Conservation (phyloP, 257 asterid species). For the Rhazya stricta region DNA sequence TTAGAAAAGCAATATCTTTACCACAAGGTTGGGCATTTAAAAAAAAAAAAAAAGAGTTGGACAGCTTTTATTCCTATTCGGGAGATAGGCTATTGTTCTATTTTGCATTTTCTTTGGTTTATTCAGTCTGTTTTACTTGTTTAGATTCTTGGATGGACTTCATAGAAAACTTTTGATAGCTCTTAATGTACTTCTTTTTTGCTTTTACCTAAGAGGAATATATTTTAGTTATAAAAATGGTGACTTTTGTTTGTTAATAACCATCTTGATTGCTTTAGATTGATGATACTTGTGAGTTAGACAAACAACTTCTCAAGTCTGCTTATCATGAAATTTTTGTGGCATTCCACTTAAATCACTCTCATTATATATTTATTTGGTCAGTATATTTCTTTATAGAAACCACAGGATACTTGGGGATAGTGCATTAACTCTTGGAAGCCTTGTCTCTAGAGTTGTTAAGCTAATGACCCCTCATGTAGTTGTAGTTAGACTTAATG, state of each 20-base stretch:
- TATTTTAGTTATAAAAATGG: not conserved
- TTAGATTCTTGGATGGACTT: not conserved
- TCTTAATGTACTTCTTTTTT: not conserved
- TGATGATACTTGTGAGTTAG: not conserved
- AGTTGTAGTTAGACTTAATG: slow-evolving; percentile 46
- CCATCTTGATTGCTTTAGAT: not conserved
- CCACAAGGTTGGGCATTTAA: no score
- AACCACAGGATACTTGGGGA: slow-evolving; percentile 41
- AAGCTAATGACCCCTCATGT: slow-evolving; percentile 56
- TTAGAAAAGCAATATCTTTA: no score
- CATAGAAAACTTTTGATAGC: not conserved
- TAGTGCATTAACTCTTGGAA: slow-evolving; percentile 59
- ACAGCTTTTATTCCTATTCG: no score
- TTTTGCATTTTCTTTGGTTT: not conserved
- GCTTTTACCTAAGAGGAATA: not conserved
- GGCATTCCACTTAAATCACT: not conserved
- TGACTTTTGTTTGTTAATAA: not conserved
- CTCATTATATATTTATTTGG: not conserved
- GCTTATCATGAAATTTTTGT: not conserved
- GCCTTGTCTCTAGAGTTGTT: slow-evolving; percentile 77
- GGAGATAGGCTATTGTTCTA: no score
- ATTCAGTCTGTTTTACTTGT: not conserved
- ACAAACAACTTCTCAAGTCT: not conserved
- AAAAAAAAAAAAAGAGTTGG: no score
- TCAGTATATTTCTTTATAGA: not conserved